A percentile compares a stretch with the other conserved stretches of the same genome.
phyloP scores from a whole-genome alignment of 305 asterid genomes.

The Fraxinus dipetala region DNA sequence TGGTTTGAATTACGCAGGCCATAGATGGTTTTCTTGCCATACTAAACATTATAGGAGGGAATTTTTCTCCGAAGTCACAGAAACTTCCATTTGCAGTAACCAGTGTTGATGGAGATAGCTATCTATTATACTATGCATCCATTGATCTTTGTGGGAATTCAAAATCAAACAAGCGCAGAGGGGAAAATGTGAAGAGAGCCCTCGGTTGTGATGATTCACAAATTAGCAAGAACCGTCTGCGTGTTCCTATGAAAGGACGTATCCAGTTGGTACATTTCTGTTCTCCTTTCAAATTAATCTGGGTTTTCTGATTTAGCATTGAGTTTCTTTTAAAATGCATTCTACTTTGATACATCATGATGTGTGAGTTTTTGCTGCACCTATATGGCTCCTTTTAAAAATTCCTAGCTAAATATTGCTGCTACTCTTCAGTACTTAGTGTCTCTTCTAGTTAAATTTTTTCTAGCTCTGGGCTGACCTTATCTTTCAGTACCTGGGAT shows the following conservation, averaged over 20 bases:
- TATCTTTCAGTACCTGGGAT: background rate
- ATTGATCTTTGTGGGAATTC: slow-evolving; percentile 54
- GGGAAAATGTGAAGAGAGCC: slow-evolving; percentile 31
- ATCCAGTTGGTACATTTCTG: slow-evolving; percentile 65
- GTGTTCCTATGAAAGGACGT: slow-evolving; percentile 80
- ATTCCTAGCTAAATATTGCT: background rate
- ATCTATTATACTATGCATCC: slow-evolving; percentile 65
- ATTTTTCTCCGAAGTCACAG: slow-evolving; percentile 66
- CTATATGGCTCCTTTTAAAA: slow-evolving; percentile 3
- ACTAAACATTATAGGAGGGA: slow-evolving; percentile 68
- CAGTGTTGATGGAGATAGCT: slow-evolving; percentile 74
- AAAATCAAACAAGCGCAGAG: slow-evolving; percentile 37
- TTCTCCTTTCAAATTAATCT: slow-evolving; percentile 9
- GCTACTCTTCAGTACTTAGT: background rate
- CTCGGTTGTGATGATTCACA: slow-evolving; percentile 33
- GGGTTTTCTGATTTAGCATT: background rate
- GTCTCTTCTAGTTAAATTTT: slow-evolving; percentile 6
- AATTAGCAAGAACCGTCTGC: slow-evolving; percentile 45
- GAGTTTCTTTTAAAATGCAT: background rate
- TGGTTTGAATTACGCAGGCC: slow-evolving; percentile 42
- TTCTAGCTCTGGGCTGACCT: background rate
- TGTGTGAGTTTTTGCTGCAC: background rate
- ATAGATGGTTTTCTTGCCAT: slow-evolving; percentile 86
- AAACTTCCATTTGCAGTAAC: slow-evolving; percentile 79
- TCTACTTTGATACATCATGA: background rate